phyloP scores from a whole-genome alignment of 2,329 filamentous ascomycete genomes.

The Zelopaecilomyces penicillatus region DNA sequence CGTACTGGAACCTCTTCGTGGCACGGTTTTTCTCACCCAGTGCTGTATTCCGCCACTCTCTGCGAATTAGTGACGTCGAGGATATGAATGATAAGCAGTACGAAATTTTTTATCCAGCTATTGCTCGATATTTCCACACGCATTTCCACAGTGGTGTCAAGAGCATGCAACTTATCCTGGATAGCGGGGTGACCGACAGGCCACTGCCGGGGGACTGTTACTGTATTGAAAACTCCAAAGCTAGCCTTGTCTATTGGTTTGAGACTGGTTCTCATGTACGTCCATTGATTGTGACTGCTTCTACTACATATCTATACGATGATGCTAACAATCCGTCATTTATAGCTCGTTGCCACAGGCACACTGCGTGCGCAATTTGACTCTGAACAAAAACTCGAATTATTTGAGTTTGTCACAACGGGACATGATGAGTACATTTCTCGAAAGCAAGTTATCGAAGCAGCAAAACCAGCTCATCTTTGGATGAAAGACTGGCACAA shows the following conservation, averaged over 20 bases:
- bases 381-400: slow-evolving; percentile 67
- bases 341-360: slow-evolving; percentile 67
- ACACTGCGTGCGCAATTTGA: slow-evolving; percentile 74
- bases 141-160: slow-evolving; percentile 82
- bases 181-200: slow-evolving; percentile 51
- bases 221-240: slow-evolving; percentile 66
- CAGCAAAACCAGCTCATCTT: slow-evolving; percentile 51
- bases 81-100: slow-evolving; percentile 66
- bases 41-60: slow-evolving; percentile 67
- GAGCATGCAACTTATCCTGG: slow-evolving; percentile 78
- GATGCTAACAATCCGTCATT: slow-evolving; percentile 18
- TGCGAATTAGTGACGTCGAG: slow-evolving; percentile 49
- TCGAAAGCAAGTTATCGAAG: slow-evolving; percentile 53
- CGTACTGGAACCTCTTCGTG: slow-evolving; percentile 75
- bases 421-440: slow-evolving; percentile 79
- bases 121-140: slow-evolving; percentile 83
- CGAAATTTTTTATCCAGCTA: slow-evolving; percentile 71
- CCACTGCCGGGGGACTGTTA: slow-evolving; percentile 55
- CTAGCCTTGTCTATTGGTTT: slow-evolving; percentile 85
- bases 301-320: neutral
- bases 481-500: slow-evolving; percentile 60
- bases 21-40: slow-evolving; percentile 65
- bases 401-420: slow-evolving; percentile 71
- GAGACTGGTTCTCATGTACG: slow-evolving; percentile 72
- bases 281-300: slow-evolving; percentile 10